A percentile compares a stretch with the other conserved stretches of the same genome.
These are phyloP conservation scores for Triticum monococcum DNA, from an alignment of 176 grass and related monocot genomes.

Conservation along the genomic window DNA sequence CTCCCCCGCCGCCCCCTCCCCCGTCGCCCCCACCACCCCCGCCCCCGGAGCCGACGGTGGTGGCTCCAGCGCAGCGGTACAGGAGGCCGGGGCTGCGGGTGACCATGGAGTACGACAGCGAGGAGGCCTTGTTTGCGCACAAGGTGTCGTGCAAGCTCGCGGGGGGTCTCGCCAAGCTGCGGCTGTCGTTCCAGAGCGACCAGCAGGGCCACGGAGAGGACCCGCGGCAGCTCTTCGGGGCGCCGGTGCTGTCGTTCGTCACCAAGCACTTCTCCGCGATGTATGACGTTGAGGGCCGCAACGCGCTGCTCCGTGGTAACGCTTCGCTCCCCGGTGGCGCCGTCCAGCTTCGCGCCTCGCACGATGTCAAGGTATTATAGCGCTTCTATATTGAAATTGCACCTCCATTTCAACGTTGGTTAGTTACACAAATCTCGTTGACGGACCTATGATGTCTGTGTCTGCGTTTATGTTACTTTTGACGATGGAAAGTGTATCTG, in stretches of 20 bases:
- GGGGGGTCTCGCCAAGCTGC: slow-evolving; percentile 81
- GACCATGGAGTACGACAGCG: slow-evolving; percentile 90
- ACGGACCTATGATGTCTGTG: background rate
- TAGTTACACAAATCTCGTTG: background rate
- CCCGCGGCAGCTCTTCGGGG: slow-evolving; percentile 33
- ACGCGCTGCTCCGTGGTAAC: slow-evolving; percentile 64
- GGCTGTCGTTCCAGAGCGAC: slow-evolving; percentile 84
- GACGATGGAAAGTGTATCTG: background rate
- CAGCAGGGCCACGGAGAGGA: slow-evolving; percentile 27
- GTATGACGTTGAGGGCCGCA: slow-evolving; percentile 69
- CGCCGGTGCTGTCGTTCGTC: slow-evolving; percentile 56
- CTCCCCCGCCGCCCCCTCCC: background rate
- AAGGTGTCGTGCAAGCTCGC: slow-evolving; percentile 94
- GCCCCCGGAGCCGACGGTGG: slow-evolving; percentile 4
- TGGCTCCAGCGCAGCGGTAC: background rate
- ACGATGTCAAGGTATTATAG: slow-evolving; percentile 63
- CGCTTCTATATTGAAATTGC: background rate
- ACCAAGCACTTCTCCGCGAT: slow-evolving; percentile 68
- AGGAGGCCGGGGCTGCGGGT: slow-evolving; percentile 48
- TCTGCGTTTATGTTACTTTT: background rate
- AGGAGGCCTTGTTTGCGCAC: slow-evolving; percentile 57
- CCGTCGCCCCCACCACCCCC: slow-evolving; percentile 1
- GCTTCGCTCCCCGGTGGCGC: slow-evolving; percentile 49
- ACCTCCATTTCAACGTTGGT: background rate
- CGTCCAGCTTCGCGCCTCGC: slow-evolving; percentile 60